Base-by-base conservation (phyloP, 768 basidiomycete genomes). In the Calocybe indica region DNA sequence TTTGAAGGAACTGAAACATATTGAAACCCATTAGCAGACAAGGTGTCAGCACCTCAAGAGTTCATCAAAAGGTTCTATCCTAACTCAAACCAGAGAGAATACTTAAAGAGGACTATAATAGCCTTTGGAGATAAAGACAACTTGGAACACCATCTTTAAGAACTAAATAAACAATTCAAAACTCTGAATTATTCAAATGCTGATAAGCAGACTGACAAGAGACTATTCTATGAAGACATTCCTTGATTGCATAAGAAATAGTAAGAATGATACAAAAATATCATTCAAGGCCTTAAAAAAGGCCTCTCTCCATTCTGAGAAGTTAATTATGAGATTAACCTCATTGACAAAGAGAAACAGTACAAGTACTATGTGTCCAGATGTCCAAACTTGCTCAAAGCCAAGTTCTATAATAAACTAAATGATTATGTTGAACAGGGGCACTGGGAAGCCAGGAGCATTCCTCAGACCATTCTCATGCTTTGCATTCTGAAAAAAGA, bases 271-370 rank as follows among this genome's bases (percentile, higher is more conserved):
- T 59, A 44, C 31, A 13, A 39, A 6, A 58, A 64, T 28, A 62
- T 65, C 6, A 37, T 65, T 11, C 40, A 50, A n/a, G 60, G 58
- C 1, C 45, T 55, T 2, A 56, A 53, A 15, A 36, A 48, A 4
- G 45, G 52, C 14, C 35, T 71, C 12, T 72, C 71, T 0, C 68
- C 68, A 2, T 50, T 63, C 28, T 29, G 62, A 3, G 66, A 56
- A 3, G 58, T 74, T 0, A 73, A 74, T 49, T 71, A 73, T 40
- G 48, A 52, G 0, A 73, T 75, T 12, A 56, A 62, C 6, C 48
- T 72, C 0, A 65, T 70, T 5, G 66, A 74, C 36, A 57, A 66
- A 4, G 44, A 55, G 0, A 59, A 58, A 42, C 9, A 9, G n/a
- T 37, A 37, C 35, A n/a, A 9, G 9, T 37, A 37, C 35, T n/a